Evolutionary conservation across 78 protist species (phyloP), one percentile per base, ranked within the genome.

Genomic region (Emiliania huxleyi): DNA sequence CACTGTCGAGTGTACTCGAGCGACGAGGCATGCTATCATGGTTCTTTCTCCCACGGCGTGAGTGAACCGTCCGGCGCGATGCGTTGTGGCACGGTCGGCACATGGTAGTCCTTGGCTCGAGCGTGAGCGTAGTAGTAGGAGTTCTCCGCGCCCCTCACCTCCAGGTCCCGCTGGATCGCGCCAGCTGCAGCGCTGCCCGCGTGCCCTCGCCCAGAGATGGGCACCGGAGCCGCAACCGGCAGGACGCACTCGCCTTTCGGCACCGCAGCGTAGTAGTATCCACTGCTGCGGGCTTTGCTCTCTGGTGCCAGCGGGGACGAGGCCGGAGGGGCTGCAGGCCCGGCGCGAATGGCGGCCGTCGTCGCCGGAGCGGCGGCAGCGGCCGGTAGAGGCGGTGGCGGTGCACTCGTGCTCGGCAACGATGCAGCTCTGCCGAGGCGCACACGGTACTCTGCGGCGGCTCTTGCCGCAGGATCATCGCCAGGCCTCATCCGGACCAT

Each of bases 131-230:
- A 62, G 75, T 62, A 62, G 12, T 62, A 62, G 33, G 49, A 33
- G 79, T 94, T 91, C 45, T 49, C 95, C 69, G 56, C 93, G 71
- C 73, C 94, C 93, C 94, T 96, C 37, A 8, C 29, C 15, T 52
- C 62, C 29, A 52, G 62, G 15, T 52, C 62, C 15, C 15, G 62
- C 62, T 52, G 62, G 15, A 52, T 52, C 29, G 62, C 62, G 62
- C 62, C 62, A 52, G 29, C 62, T 52, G 62, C 62, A 8, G 62
- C 62, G 8, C 62, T 52, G 8, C 15, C 62, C 8, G 62, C 62
- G 62, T 19, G 8, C 29, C 29, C 8, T 15, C 29, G 62, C 29
- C 29, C 15, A 15, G 29, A 8, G 8, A 52, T 52, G 8, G 29
- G 62, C 62, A 15, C 15, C 8, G 62, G 62, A 19, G 62, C 62